Evolutionary conservation across 2,329 filamentous ascomycete genomes (phyloP).

Genomic region (Rutstroemia sp.): DNA sequence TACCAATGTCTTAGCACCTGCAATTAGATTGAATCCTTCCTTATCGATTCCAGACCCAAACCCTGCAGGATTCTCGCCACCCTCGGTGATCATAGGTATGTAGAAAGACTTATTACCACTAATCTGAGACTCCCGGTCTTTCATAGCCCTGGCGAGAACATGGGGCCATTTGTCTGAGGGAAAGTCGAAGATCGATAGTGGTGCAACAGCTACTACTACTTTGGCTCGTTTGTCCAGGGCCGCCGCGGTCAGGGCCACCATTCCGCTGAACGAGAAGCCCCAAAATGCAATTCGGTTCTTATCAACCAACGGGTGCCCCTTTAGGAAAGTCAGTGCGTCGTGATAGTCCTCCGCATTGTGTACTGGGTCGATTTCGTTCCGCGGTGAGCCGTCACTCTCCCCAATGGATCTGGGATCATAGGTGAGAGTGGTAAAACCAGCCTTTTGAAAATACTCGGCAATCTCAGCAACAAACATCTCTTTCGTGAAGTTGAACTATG

Average conservation of each 20-base stretch:
- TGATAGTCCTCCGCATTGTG: conserved; percentile 30
- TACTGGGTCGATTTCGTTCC: conserved; percentile 28
- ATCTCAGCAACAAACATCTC: conserved; percentile 13
- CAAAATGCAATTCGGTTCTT: conserved; percentile 30
- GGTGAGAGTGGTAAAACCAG: conserved; percentile 30
- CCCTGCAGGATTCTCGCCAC: not conserved
- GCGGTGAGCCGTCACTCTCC: conserved; percentile 26
- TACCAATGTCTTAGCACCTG: not conserved
- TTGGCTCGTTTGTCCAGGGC: conserved; percentile 35
- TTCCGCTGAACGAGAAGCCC: conserved; percentile 32
- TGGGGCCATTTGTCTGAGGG: not conserved
- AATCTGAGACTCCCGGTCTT: not conserved
- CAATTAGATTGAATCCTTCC: not conserved
- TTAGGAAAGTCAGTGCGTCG: conserved; percentile 33
- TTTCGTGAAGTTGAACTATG: conserved; percentile 16
- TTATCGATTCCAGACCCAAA: not conserved
- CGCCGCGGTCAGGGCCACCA: conserved; percentile 31
- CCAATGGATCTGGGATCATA: conserved; percentile 31
- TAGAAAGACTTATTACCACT: not conserved
- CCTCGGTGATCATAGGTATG: not conserved
- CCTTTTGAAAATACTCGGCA: conserved; percentile 16
- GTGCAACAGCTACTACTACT: conserved; percentile 27
- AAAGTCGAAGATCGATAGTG: not conserved
- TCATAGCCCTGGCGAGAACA: not conserved
- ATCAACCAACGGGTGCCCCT: conserved; percentile 27